Base-by-base conservation (phyloP, 2,329 filamentous ascomycete genomes). In the Whalleya microplaca region DNA sequence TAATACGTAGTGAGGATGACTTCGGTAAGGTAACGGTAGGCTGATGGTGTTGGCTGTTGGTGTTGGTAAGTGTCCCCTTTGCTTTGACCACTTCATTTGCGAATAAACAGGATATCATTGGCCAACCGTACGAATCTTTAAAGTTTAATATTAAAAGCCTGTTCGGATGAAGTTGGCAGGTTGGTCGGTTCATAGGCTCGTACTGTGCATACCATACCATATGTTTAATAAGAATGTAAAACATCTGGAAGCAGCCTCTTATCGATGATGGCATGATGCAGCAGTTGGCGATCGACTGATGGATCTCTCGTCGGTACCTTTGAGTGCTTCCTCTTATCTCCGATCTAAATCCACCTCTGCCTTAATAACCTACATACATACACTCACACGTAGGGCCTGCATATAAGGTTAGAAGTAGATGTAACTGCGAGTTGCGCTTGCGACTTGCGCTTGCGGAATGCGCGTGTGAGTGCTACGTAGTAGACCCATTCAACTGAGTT, bases 1-100 rank as follows among this genome's bases (percentile, higher is more conserved):
- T 16, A 27, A 4, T 27, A 37, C 6, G 32, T 16, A 16, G 14
- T 37, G 4, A 37, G 10, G 6, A 3, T 3, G 10, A 37, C 6
- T 37, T 37, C 32, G 32, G 4, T 37, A 37, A 12, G 32, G 7
- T 37, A 12, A 6, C 27, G 32, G 32, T 37, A 37, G 32, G 10
- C 14, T 12, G 32, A 12, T 14, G 14, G 4, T 37, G 42, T 23
- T 47, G 48, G n/a, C 48, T 18, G 51, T 48, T 45, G 18, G 48
- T n/a, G 53, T 56, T 12, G 40, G 19, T 48, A 46, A 56, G 44
- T 50, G 53, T 58, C 53, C 27, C 53, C 57, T 51, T 57, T 21
- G 57, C 60, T 58, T 58, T 48, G 41, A 44, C 37, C 45, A 42
- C 58, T 52, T 42, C 27, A 48, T 56, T 50, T 56, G 52, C 57